A percentile compares a stretch with the other conserved stretches of the same genome.
Conservation (phyloP, 108 stramenopile genomes). For the Aurantiochytrium sp. region DNA sequence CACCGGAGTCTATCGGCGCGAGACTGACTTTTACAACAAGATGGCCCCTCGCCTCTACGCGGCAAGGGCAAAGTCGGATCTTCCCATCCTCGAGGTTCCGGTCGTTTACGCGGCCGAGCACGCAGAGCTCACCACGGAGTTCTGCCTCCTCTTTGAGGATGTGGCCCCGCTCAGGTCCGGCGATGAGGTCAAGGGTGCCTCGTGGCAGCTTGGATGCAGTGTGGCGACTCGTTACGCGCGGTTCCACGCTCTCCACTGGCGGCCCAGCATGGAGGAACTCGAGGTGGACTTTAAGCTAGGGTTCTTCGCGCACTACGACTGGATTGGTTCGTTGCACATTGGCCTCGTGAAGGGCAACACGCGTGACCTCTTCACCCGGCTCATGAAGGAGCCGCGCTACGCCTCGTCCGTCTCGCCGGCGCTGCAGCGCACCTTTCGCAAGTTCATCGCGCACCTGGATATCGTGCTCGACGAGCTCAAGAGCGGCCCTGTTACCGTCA, state of each 20-base stretch:
- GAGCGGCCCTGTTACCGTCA: neutral
- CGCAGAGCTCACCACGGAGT: neutral
- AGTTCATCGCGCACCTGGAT: neutral
- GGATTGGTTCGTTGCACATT: neutral
- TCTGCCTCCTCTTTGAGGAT: neutral
- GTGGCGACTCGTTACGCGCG: slow-evolving; percentile 1
- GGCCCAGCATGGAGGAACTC: neutral
- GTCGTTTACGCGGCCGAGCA: neutral
- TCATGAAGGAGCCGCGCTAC: neutral
- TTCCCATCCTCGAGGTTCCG: neutral
- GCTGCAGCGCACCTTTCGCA: neutral
- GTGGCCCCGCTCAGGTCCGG: neutral
- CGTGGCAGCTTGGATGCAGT: neutral
- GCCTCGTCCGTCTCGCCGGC: neutral
- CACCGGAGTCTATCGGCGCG: neutral
- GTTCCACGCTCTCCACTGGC: neutral
- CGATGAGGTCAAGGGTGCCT: neutral
- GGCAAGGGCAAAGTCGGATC: neutral
- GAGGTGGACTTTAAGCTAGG: neutral
- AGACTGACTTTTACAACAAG: neutral
- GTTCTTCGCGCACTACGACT: neutral
- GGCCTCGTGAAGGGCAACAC: neutral
- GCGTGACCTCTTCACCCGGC: neutral
- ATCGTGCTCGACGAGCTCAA: neutral
- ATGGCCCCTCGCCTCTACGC: neutral